Conservation (phyloP, 495 filamentous ascomycete genomes). For the Xylaria intraflava region DNA sequence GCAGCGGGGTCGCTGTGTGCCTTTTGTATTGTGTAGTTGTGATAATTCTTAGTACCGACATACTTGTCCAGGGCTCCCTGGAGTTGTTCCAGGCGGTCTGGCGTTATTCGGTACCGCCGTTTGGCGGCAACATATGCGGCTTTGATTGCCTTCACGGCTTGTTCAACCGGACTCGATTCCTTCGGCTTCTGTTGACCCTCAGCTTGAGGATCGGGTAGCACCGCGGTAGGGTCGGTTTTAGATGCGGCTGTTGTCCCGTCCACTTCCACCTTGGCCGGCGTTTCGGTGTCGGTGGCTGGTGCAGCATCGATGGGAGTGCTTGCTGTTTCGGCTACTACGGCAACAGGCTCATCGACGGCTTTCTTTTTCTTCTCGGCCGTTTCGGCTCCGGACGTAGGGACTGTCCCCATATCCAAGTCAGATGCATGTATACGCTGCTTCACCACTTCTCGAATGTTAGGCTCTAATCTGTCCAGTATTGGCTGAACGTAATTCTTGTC, state of each 20-base stretch:
- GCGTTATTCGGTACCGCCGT: constrained; percentile 70
- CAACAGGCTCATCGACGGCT: constrained; percentile 3
- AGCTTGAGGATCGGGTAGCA: not conserved
- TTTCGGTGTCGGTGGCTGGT: constrained; percentile 6
- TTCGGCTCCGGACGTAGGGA: constrained; percentile 8
- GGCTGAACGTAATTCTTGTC: constrained; percentile 71
- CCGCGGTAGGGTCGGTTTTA: constrained; percentile 10
- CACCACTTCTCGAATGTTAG: constrained; percentile 36
- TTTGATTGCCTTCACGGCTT: constrained; percentile 68
- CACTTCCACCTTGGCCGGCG: not conserved
- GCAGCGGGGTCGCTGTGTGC: constrained; percentile 67
- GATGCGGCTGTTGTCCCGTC: constrained; percentile 8
- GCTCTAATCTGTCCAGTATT: constrained; percentile 51
- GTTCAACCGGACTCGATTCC: constrained; percentile 45
- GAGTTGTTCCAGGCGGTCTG: constrained; percentile 60
- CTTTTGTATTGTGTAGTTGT: constrained; percentile 96
- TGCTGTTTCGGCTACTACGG: constrained; percentile 2
- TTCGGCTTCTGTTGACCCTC: constrained; percentile 19
- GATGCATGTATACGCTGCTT: constrained; percentile 33
- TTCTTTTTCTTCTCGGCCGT: constrained; percentile 4
- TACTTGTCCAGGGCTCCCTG: constrained; percentile 65
- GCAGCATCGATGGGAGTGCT: not conserved
- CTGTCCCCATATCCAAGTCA: constrained; percentile 17
- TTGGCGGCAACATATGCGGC: constrained; percentile 70
- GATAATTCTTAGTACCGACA: constrained; percentile 78